Conservation (phyloP, 257 asterid species). For the Gentiana straminea region DNA sequence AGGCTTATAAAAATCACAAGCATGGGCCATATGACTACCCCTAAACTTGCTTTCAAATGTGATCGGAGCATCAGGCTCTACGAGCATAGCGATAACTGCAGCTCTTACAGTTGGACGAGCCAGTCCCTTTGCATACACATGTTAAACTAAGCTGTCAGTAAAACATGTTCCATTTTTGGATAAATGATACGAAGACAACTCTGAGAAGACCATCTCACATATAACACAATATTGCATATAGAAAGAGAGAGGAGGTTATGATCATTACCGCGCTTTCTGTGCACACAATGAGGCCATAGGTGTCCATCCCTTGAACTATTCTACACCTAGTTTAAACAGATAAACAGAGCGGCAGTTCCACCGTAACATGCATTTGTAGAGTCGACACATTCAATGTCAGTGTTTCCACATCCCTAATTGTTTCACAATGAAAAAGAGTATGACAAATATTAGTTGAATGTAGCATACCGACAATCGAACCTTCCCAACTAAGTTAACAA, state of each 20-base stretch:
- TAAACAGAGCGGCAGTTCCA: slow-evolving; percentile 90
- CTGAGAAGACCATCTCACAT: neutral
- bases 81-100: slow-evolving; percentile 87
- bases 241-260: slow-evolving; percentile 6
- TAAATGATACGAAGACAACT: neutral
- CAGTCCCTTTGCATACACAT: slow-evolving; percentile 99
- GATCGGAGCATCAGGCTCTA: slow-evolving; percentile 93
- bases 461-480: neutral
- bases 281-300: slow-evolving; percentile 92
- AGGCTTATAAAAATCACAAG: slow-evolving; percentile 91
- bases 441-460: slow-evolving; percentile 3
- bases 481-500: neutral
- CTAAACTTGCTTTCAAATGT: slow-evolving; percentile 87
- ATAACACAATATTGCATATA: neutral
- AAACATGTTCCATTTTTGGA: too few species aligned
- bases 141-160: neutral
- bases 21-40: slow-evolving; percentile 94
- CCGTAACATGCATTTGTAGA: slow-evolving; percentile 96
- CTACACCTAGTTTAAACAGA: slow-evolving; percentile 94
- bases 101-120: slow-evolving; percentile 99
- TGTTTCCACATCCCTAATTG: slow-evolving; percentile 69
- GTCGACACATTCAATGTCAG: slow-evolving; percentile 97
- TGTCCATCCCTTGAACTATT: slow-evolving; percentile 97
- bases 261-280: slow-evolving; percentile 89
- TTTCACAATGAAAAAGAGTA: slow-evolving; percentile 7